These are phyloP conservation scores for Wilhelminamyces savonicus DNA, from an alignment of 805 yeast genomes.

Conservation along the genomic window DNA sequence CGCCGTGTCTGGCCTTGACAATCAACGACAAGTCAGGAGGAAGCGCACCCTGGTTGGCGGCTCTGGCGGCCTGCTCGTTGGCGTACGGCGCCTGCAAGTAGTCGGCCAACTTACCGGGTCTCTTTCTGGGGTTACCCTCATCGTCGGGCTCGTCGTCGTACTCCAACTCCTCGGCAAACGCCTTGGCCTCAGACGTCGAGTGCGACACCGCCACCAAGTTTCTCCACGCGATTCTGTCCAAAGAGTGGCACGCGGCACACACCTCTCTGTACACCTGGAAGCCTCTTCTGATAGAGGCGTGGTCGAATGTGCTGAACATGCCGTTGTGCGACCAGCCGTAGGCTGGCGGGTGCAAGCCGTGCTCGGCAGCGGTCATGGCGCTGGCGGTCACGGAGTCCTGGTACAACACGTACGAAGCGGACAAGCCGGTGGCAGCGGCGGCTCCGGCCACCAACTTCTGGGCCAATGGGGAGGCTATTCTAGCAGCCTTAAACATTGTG, in stretches of 20 bases:
- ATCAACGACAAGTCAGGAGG: slow-evolving; percentile 97
- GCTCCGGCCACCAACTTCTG: slow-evolving; percentile 55
- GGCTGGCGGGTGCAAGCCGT: slow-evolving; percentile 94
- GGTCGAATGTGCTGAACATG: slow-evolving; percentile 86
- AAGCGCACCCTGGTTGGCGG: slow-evolving; percentile 98
- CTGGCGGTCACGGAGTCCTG: slow-evolving; percentile 81
- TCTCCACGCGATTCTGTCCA: slow-evolving; percentile 98
- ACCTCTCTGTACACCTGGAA: slow-evolving; percentile 98
- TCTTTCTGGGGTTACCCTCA: slow-evolving; percentile 95
- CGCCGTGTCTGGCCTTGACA: slow-evolving; percentile 99
- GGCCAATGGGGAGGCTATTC: slow-evolving; percentile 16
- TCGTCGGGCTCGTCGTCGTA: slow-evolving; percentile 95
- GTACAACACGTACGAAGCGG: slow-evolving; percentile 77
- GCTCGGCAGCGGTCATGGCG: slow-evolving; percentile 99
- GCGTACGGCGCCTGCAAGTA: slow-evolving; percentile 92
- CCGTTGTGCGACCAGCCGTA: slow-evolving; percentile 94
- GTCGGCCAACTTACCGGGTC: slow-evolving; percentile 97
- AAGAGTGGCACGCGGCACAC: slow-evolving; percentile 97
- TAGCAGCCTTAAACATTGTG: slow-evolving; percentile 11
- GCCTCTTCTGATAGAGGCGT: slow-evolving; percentile 96
- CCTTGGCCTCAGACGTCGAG: slow-evolving; percentile 83
- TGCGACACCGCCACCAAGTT: slow-evolving; percentile 95
- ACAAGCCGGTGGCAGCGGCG: slow-evolving; percentile 69
- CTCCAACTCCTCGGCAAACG: slow-evolving; percentile 92
- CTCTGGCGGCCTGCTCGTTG: slow-evolving; percentile 98